Conservation (phyloP, 768 basidiomycete genomes). For the Tricholoma flavovirens region DNA sequence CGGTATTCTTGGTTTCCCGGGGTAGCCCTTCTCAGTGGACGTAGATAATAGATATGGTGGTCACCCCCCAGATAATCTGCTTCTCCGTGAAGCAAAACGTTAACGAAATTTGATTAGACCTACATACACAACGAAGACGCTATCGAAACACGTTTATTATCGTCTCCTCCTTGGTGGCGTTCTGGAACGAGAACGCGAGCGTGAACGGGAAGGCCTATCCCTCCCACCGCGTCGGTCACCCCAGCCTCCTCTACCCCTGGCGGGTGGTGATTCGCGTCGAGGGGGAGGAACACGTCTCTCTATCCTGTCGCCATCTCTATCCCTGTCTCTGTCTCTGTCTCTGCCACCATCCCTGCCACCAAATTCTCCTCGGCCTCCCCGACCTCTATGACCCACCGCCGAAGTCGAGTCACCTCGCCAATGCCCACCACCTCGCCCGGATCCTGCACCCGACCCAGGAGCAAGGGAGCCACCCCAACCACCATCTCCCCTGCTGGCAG, state of each 20-base stretch:
- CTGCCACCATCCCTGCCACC: slow-evolving; percentile 16
- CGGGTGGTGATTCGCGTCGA: slow-evolving; percentile 43
- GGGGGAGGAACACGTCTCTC: slow-evolving; percentile 47
- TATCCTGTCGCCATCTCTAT: slow-evolving; percentile 25
- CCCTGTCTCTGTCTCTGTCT: slow-evolving; percentile 17
- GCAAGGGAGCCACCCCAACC: slow-evolving; percentile 43
- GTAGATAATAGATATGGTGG: too few species aligned
- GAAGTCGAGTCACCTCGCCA: slow-evolving; percentile 69
- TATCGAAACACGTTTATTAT: slow-evolving; percentile 9
- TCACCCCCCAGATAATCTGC: too few species aligned
- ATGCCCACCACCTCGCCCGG: slow-evolving; percentile 59
- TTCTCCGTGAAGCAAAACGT: not conserved
- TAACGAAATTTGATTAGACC: too few species aligned
- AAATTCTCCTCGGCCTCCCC: slow-evolving; percentile 27
- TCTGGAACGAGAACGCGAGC: slow-evolving; percentile 35
- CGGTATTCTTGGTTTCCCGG: too few species aligned
- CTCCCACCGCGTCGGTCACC: slow-evolving; percentile 18
- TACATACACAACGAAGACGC: not conserved
- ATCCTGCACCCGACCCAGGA: slow-evolving; percentile 24
- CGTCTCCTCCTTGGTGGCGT: slow-evolving; percentile 37
- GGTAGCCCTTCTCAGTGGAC: too few species aligned
- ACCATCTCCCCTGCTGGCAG: slow-evolving; percentile 36
- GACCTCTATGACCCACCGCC: slow-evolving; percentile 36
- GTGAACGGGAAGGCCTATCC: slow-evolving; percentile 30
- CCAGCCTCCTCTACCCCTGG: slow-evolving; percentile 24